These are phyloP conservation scores for Crotalaria pallida DNA, from an alignment of 306 rosid species.

Conservation along the genomic window DNA sequence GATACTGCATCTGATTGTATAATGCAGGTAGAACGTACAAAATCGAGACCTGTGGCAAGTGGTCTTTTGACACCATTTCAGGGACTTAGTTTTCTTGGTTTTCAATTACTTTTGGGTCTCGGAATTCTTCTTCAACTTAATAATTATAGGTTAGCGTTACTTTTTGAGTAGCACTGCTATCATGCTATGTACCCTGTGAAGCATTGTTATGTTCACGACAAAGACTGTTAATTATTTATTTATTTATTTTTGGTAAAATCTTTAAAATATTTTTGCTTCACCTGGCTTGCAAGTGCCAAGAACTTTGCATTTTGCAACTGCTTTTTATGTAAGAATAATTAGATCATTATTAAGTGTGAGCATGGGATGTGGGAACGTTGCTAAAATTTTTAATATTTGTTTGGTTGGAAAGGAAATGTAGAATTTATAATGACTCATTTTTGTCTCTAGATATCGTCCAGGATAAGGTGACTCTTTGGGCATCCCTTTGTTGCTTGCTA, in stretches of 20 bases:
- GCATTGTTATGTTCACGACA: neutral
- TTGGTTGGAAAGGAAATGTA: too few species aligned
- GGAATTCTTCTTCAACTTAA: conserved; percentile 82
- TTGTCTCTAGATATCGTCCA: too few species aligned
- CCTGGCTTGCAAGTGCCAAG: conserved; percentile 6
- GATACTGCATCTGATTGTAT: conserved; percentile 4
- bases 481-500: too few species aligned
- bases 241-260: neutral
- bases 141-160: conserved; percentile 62
- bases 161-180: neutral
- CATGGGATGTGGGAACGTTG: neutral
- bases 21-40: conserved; percentile 89
- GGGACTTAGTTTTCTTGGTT: conserved; percentile 83
- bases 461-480: too few species aligned
- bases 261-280: neutral
- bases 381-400: conserved; percentile 1
- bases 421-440: too few species aligned
- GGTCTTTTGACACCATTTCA: conserved; percentile 81
- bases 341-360: neutral
- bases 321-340: neutral
- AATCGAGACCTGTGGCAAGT: conserved; percentile 84
- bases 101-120: conserved; percentile 83
- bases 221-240: neutral
- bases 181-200: neutral
- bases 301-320: neutral